phyloP scores from a whole-genome alignment of 495 filamentous ascomycete species.

The Lasiosphaeris hirsuta region DNA sequence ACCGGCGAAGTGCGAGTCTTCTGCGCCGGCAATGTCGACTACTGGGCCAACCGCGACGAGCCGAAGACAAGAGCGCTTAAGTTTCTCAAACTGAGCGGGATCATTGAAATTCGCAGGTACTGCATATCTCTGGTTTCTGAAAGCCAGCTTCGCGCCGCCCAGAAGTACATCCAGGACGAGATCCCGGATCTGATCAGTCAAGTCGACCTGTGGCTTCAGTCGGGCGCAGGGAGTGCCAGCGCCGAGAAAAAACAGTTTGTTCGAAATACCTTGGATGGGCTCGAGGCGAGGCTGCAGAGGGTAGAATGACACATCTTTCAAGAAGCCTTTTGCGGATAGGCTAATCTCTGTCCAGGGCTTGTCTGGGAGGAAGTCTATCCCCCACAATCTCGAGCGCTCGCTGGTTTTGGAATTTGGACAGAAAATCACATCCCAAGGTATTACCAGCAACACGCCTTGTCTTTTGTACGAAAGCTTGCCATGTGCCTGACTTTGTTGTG shows the following conservation, averaged over 20 bases:
- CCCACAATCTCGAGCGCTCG: no score
- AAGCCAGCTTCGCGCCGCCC: constrained; percentile 29
- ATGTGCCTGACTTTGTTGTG: no score
- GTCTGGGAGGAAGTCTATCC: no score
- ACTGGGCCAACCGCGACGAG: constrained; percentile 33
- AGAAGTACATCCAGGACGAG: constrained; percentile 30
- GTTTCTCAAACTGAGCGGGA: constrained; percentile 35
- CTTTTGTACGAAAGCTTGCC: background rate
- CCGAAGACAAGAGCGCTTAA: constrained; percentile 19
- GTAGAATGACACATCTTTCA: constrained; percentile 11
- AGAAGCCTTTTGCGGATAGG: no score
- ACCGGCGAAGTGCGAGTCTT: constrained; percentile 28
- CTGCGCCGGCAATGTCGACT: constrained; percentile 36
- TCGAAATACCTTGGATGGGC: background rate
- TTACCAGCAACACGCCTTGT: background rate
- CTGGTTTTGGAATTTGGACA: no score
- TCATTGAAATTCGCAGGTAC: constrained; percentile 30
- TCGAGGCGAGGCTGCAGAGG: constrained; percentile 11
- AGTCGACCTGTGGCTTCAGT: constrained; percentile 39
- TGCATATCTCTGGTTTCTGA: constrained; percentile 39
- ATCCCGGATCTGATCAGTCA: constrained; percentile 33
- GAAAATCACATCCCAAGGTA: constrained; percentile 2
- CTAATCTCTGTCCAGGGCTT: no score
- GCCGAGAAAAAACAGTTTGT: constrained; percentile 30
- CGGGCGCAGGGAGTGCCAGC: constrained; percentile 30